Evolutionary conservation across 2,329 filamentous ascomycete genomes (phyloP).

Genomic region (Dothistroma septosporum): DNA sequence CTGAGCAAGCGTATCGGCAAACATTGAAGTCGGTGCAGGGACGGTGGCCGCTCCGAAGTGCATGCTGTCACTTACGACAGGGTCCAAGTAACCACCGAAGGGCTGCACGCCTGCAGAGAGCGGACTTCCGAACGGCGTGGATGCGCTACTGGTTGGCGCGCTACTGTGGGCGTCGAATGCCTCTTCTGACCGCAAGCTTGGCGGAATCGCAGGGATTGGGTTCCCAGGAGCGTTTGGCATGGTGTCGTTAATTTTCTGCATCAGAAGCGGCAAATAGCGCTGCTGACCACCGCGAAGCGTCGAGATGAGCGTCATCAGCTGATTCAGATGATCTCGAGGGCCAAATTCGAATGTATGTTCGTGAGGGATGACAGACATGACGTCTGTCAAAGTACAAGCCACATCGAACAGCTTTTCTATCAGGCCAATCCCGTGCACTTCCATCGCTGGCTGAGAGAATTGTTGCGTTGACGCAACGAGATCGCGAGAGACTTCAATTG

Average conservation of each 20-base stretch:
- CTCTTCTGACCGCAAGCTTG: constrained; percentile 26
- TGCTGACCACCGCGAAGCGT: constrained; percentile 70
- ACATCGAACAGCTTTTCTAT: constrained; percentile 79
- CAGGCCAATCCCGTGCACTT: constrained; percentile 70
- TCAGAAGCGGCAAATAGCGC: constrained; percentile 70
- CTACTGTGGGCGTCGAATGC: constrained; percentile 32
- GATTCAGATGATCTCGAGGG: constrained; percentile 69
- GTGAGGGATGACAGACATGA: constrained; percentile 61
- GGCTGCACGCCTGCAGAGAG: constrained; percentile 15
- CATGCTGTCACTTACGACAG: constrained; percentile 8
- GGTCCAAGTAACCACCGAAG: constrained; percentile 8
- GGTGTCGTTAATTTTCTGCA: constrained; percentile 68
- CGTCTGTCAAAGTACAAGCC: constrained; percentile 67
- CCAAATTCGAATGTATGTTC: constrained; percentile 59
- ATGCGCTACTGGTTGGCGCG: constrained; percentile 26
- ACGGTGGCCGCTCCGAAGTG: constrained; percentile 1
- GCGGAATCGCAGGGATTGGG: constrained; percentile 26
- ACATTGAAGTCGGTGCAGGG: constrained; percentile 9
- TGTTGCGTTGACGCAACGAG: constrained; percentile 62
- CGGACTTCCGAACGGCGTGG: constrained; percentile 31
- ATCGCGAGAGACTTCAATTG: constrained; percentile 58
- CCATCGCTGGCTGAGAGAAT: constrained; percentile 68
- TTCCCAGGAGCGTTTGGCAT: constrained; percentile 31
- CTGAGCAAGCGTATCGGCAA: neutral
- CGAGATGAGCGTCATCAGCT: constrained; percentile 63